Base-by-base conservation (phyloP, 352 stramenopile genomes). In the Peronospora farinosa region DNA sequence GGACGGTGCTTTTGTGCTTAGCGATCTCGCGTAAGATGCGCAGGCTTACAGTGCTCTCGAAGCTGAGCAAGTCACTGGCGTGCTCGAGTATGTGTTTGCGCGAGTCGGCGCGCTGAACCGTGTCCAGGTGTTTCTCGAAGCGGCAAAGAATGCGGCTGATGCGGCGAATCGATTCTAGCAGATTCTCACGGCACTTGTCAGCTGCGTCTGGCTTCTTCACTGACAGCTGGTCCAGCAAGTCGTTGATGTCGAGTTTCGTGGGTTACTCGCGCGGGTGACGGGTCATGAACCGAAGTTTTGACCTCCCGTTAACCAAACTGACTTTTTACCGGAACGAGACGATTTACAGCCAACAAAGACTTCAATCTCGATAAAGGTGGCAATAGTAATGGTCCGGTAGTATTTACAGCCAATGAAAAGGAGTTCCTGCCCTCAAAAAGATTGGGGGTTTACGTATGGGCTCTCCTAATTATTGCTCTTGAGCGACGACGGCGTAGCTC, bases 381-480 rank as follows among this genome's bases (percentile, higher is more conserved):
- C 17, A 43, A 17, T 31, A 30, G 7, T 19, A 45, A 32, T 45
- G 39, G 23, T 12, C 17, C 39, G 39, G 39, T 45, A 45, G 17
- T 10, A 45, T 45, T 33, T 45, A 45, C 39, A 45, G 39, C 39
- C 39, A 33, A 45, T 45, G 23, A 32, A 31, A 27, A 45, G 6
- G 4, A 45, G 21, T 33, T 10, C 39, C 38, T 43, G 38, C 17
- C 38, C 38, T n/a, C 6, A 43, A 28, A 43, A 43, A 28, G 19
- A 30, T n/a, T n/a, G n/a, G n/a, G n/a, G n/a, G n/a, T n/a, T n/a
- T n/a, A n/a, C n/a, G n/a, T n/a, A n/a, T n/a, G n/a, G n/a, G n/a
- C n/a, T n/a, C n/a, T n/a, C n/a, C n/a, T n/a, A n/a, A n/a, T n/a
- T n/a, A n/a, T n/a, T n/a, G n/a, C n/a, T n/a, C n/a, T 43, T 30